Conservation (phyloP, 164 flowering plant species). For the Euptelea pleiosperma region DNA sequence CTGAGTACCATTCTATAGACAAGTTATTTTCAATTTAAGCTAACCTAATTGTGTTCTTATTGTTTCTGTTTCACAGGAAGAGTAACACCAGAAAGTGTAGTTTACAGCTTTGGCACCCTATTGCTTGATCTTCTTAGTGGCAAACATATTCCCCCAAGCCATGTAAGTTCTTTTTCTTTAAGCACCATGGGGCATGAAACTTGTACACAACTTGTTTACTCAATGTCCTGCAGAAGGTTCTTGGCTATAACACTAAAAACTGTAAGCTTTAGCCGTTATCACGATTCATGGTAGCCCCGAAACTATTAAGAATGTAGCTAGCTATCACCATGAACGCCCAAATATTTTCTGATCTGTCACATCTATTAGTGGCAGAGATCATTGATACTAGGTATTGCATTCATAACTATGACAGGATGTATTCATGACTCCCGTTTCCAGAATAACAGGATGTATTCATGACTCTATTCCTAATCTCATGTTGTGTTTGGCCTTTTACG, state of each 20-base stretch:
- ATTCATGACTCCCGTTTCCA: too few relatives aligned
- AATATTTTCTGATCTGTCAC: too few relatives aligned
- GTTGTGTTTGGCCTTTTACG: too few relatives aligned
- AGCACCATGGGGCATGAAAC: not conserved
- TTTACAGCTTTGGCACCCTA: slow-evolving; percentile 92
- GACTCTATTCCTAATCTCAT: too few relatives aligned
- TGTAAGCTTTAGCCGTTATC: not conserved
- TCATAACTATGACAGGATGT: too few relatives aligned
- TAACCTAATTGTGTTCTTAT: not conserved
- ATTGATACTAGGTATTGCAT: too few relatives aligned
- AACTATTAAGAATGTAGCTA: too few relatives aligned
- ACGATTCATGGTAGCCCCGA: too few relatives aligned
- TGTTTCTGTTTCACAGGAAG: slow-evolving; percentile 59
- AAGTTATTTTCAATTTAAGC: not conserved
- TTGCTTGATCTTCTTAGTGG: slow-evolving; percentile 94
- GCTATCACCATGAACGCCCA: too few relatives aligned
- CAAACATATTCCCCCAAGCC: slow-evolving; percentile 96
- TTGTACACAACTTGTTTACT: not conserved
- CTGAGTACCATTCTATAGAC: not conserved
- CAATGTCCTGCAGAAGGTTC: not conserved
- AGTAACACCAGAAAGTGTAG: slow-evolving; percentile 89
- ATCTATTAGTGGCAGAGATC: too few relatives aligned
- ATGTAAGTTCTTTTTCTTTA: slow-evolving; percentile 44
- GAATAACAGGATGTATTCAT: too few relatives aligned
- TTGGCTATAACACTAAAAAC: not conserved